Evolutionary conservation across 805 yeast species (phyloP), one percentile per base, ranked within the genome.

Genomic region (Sporopachydermia lactativora): DNA sequence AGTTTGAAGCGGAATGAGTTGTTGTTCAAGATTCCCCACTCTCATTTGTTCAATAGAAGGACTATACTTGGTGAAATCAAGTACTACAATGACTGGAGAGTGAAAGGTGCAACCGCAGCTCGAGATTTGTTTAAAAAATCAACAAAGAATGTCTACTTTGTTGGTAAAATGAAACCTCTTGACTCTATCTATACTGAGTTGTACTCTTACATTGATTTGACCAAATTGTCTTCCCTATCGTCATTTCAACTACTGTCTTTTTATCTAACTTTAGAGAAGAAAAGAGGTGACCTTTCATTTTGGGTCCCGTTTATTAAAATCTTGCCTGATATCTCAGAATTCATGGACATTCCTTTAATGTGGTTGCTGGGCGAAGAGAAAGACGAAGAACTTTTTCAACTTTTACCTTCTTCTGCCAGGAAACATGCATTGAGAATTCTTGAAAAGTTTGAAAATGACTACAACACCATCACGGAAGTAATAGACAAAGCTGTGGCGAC

Each of bases 251-350:
- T 80, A 34, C 48, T 78, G 4, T 49, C 73, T 0, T 49, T 79
- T 42, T 81, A 64, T 48, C 41, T 76, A 2, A 54, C 62, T 3
- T 50, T 71, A 13, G 82, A 76, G 47, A 47, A 42, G 2, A 51
- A 50, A 31, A 53, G 78, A 39, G 56, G 52, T 1, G 36, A 42
- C 0, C 45, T 45, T 2, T 73, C 81, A 1, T 75, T 65, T 51
- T 84, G 94, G 94, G 52, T 55, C 35, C 83, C 84, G 0, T 83
- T 83, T 53, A 55, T 83, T 6, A 66, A 68, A 24, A 69, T 74
- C 47, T 65, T 84, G 43, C 95, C 96, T 0, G 52, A 61, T 0
- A 43, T 62, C 11, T 52, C 58, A 0, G 86, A 79, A 35, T 70
- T 84, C 41, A 47, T 49, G 0, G 46, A 65, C 0, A 64, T 77